These are phyloP conservation scores for Citrus australasica DNA, from an alignment of 345 rosid genomes.

Conservation along the genomic window DNA sequence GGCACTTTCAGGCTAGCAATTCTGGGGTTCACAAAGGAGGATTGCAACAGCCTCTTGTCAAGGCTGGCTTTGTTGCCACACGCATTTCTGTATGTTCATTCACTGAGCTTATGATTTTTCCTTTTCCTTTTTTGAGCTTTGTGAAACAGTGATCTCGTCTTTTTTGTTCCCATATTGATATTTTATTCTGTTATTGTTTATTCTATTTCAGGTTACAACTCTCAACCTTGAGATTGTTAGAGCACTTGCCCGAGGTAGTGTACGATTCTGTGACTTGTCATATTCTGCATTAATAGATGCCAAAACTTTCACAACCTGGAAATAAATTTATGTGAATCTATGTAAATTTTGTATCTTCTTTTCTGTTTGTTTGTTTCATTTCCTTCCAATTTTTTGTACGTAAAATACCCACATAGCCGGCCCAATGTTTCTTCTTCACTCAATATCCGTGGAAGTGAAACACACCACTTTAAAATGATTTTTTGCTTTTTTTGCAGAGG, in stretches of 20 bases:
- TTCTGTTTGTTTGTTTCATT: neutral
- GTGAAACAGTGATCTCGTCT: neutral
- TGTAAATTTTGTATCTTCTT: neutral
- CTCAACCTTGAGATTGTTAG: slow-evolving; percentile 93
- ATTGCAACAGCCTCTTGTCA: slow-evolving; percentile 59
- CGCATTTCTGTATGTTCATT: slow-evolving; percentile 69
- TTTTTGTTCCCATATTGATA: neutral
- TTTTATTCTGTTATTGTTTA: neutral
- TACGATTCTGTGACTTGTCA: neutral
- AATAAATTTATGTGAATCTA: neutral
- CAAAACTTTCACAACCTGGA: neutral
- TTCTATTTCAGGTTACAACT: slow-evolving; percentile 57
- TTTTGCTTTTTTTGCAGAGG: slow-evolving; percentile 60
- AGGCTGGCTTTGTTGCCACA: slow-evolving; percentile 93
- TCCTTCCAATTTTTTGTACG: neutral
- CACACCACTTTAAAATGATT: slow-evolving; percentile 7
- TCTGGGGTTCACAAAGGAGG: slow-evolving; percentile 97
- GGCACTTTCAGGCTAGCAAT: slow-evolving; percentile 95
- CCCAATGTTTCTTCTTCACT: slow-evolving; percentile 8
- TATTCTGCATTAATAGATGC: slow-evolving; percentile 1
- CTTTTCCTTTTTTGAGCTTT: neutral
- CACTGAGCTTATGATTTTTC: neutral
- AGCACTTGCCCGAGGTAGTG: slow-evolving; percentile 81
- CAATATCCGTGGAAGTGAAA: neutral
- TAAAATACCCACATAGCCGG: neutral